Percentiles rank a stretch among this genome's conserved stretches.
Evolutionary conservation across 148 eudicot genomes (phyloP).

Genomic region (Silene uniflora): DNA sequence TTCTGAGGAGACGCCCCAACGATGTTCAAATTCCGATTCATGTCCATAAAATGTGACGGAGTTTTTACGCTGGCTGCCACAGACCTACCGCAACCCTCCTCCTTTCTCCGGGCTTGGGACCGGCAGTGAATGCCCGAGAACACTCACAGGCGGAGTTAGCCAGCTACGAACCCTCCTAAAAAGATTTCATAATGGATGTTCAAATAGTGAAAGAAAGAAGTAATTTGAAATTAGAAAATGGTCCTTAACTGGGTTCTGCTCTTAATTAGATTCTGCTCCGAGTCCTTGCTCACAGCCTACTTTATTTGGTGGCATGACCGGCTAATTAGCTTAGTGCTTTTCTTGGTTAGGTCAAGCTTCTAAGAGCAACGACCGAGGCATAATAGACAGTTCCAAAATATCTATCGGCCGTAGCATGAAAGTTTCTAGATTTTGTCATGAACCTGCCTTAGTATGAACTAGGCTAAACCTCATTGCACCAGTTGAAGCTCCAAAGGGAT

Average conservation of each 20-base stretch:
- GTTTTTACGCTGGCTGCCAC: too few species aligned
- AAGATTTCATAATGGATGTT: neutral
- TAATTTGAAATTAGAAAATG: neutral
- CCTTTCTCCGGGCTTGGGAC: too few species aligned
- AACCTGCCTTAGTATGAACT: neutral
- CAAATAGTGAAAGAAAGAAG: neutral
- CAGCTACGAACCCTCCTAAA: neutral
- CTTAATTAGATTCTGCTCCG: neutral
- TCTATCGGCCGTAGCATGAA: too few species aligned
- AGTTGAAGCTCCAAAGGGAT: too few species aligned
- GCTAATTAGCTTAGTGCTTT: neutral
- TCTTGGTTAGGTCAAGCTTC: neutral
- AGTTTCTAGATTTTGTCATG: too few species aligned
- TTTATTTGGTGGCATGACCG: neutral
- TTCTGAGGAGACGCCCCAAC: too few species aligned
- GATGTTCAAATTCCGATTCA: too few species aligned
- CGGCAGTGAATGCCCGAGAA: too few species aligned
- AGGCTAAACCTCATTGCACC: constrained; percentile 21
- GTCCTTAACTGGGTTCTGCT: neutral
- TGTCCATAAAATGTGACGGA: too few species aligned
- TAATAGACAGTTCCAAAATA: too few species aligned
- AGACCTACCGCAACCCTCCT: too few species aligned
- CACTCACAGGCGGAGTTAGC: too few species aligned
- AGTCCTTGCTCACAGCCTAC: neutral
- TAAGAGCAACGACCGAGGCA: neutral